These are phyloP conservation scores for Scleroderma citrinum DNA, from an alignment of 768 basidiomycete genomes.

Conservation along the genomic window DNA sequence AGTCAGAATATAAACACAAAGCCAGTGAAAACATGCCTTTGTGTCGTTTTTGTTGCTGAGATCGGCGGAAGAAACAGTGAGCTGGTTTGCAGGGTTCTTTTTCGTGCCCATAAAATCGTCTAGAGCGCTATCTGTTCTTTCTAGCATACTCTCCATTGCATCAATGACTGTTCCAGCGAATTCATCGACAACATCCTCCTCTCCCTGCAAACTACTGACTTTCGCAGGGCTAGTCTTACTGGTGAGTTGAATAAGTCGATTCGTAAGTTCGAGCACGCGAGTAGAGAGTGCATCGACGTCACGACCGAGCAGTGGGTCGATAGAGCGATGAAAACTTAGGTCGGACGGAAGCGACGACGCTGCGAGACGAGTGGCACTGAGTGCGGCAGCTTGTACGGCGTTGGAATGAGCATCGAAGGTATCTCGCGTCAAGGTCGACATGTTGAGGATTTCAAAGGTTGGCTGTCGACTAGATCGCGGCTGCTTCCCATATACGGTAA, in stretches of 20 bases:
- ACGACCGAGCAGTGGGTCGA: slow-evolving; percentile 64
- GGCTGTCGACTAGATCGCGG: too few relatives aligned
- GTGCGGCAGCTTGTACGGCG: slow-evolving; percentile 52
- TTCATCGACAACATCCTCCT: slow-evolving; percentile 82
- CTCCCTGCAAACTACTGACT: slow-evolving; percentile 41
- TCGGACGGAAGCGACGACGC: slow-evolving; percentile 61
- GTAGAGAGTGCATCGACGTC: slow-evolving; percentile 67
- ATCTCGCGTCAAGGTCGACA: slow-evolving; percentile 13
- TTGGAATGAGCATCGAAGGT: slow-evolving; percentile 51
- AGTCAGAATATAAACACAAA: slow-evolving; percentile 5
- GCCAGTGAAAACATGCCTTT: slow-evolving; percentile 26
- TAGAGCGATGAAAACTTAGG: slow-evolving; percentile 83
- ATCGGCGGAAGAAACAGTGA: slow-evolving; percentile 37
- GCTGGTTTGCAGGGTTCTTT: slow-evolving; percentile 58
- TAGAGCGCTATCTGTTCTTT: slow-evolving; percentile 78
- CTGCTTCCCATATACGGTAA: too few relatives aligned
- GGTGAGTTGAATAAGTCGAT: slow-evolving; percentile 52
- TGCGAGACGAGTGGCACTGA: slow-evolving; percentile 58
- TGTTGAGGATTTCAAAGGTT: background rate
- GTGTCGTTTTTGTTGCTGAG: slow-evolving; percentile 13
- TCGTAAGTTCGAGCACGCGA: slow-evolving; percentile 60
- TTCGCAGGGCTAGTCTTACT: slow-evolving; percentile 35
- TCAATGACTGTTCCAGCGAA: slow-evolving; percentile 79
- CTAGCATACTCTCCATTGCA: slow-evolving; percentile 77
- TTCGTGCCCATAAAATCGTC: slow-evolving; percentile 71